These are phyloP conservation scores for Ceriops zippeliana DNA, from an alignment of 345 rosid genomes.

Conservation along the genomic window DNA sequence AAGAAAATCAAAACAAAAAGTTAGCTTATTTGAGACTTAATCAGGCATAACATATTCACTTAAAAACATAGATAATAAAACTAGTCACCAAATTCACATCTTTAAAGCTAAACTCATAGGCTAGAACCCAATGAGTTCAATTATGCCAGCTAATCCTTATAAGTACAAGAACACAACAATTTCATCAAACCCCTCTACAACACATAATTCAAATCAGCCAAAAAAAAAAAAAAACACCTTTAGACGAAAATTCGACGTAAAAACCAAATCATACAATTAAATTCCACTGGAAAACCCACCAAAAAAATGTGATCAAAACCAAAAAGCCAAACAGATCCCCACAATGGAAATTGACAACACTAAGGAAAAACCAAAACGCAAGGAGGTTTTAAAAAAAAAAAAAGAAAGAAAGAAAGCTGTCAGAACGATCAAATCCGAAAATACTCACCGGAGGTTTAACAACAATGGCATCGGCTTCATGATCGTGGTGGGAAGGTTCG, in stretches of 20 bases:
- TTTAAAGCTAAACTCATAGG: not conserved
- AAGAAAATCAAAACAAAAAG: not conserved
- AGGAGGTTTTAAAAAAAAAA: not conserved
- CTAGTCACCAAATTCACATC: not conserved
- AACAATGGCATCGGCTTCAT: conserved; percentile 49
- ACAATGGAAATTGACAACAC: conserved; percentile 9
- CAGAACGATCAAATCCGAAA: not conserved
- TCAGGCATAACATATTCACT: not conserved
- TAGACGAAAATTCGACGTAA: not conserved
- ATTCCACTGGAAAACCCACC: not conserved
- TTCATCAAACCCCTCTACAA: not conserved
- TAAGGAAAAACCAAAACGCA: conserved; percentile 1
- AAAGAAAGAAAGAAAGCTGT: not conserved
- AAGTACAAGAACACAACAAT: not conserved
- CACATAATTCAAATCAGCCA: not conserved
- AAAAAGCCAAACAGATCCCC: conserved; percentile 30
- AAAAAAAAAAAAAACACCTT: not conserved
- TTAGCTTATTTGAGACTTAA: not conserved
- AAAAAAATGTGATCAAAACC: not conserved
- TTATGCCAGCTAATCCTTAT: not conserved
- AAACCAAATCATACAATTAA: not conserved
- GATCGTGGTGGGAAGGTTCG: conserved; percentile 43
- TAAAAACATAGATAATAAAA: not conserved
- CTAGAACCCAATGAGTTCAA: not conserved
- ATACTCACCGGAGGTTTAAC: conserved; percentile 64